Conservation (phyloP, 768 basidiomycete species). For the Suillus occidentalis region DNA sequence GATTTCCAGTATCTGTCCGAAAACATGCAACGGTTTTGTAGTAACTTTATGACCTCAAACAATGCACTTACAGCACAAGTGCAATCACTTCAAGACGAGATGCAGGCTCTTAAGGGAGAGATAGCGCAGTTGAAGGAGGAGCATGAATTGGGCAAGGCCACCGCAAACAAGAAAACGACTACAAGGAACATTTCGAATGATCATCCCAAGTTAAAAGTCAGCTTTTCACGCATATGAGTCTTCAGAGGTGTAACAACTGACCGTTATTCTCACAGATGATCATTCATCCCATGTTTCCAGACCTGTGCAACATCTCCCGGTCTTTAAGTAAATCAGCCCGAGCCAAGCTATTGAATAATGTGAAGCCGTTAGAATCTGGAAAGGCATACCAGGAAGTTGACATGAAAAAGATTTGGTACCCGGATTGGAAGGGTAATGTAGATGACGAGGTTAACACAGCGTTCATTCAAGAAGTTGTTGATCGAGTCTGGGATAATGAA, state of each 20-base stretch:
- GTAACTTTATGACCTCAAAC: no score
- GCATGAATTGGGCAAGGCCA: not conserved
- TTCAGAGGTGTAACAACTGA: not conserved
- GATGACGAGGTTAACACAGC: not conserved
- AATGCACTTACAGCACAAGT: no score
- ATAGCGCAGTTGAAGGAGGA: not conserved
- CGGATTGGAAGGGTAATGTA: not conserved
- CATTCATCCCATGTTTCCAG: no score
- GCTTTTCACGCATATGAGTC: not conserved
- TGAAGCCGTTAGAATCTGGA: no score
- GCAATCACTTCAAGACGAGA: not conserved
- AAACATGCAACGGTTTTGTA: no score
- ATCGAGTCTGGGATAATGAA: constrained; percentile 2
- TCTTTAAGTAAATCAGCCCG: no score
- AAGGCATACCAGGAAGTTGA: not conserved
- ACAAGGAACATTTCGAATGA: not conserved
- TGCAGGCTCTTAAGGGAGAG: not conserved
- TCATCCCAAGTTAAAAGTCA: not conserved
- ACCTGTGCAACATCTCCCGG: no score
- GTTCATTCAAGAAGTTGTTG: not conserved
- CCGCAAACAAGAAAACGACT: not conserved
- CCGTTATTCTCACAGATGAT: not conserved
- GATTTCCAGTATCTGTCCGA: no score
- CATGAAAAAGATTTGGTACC: not conserved
- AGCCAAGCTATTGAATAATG: no score